A percentile compares a stretch with the other conserved stretches of the same genome.
phyloP scores from a whole-genome alignment of 2,329 filamentous ascomycete species.

The Verticillium longisporum region DNA sequence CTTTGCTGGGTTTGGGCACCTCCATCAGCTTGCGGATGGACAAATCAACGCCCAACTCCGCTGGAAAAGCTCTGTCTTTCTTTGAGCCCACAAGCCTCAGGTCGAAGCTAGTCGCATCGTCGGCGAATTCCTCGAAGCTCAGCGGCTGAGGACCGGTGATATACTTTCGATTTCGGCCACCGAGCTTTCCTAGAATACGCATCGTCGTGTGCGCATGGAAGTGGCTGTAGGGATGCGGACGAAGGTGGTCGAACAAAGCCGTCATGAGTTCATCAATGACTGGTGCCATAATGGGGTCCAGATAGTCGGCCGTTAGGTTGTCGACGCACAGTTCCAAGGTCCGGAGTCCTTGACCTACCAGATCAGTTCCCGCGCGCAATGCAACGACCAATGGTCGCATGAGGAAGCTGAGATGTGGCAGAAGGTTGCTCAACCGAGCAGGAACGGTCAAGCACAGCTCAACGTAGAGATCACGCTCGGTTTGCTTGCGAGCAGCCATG shows the following conservation, averaged over 20 bases:
- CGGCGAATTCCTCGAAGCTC: constrained; percentile 75
- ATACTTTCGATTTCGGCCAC: constrained; percentile 91
- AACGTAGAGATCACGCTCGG: constrained; percentile 91
- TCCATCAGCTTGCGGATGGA: constrained; percentile 87
- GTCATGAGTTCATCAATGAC: constrained; percentile 99
- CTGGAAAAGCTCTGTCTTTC: constrained; percentile 80
- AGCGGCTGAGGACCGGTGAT: constrained; percentile 85
- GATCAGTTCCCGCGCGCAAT: constrained; percentile 80
- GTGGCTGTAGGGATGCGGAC: constrained; percentile 90
- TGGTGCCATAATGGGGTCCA: constrained; percentile 98
- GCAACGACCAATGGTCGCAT: constrained; percentile 98
- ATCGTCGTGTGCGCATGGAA: constrained; percentile 98
- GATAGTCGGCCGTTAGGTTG: constrained; percentile 93
- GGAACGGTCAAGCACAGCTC: constrained; percentile 95
- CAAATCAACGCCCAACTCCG: constrained; percentile 78
- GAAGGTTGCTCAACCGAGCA: constrained; percentile 83
- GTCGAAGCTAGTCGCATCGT: constrained; percentile 83
- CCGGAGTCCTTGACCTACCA: constrained; percentile 88
- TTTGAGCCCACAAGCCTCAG: constrained; percentile 84
- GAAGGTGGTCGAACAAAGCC: constrained; percentile 90
- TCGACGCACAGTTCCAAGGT: constrained; percentile 96
- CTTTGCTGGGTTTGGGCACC: constrained; percentile 55
- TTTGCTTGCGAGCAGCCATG: constrained; percentile 80
- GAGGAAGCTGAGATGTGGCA: constrained; percentile 91
- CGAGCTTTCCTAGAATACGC: constrained; percentile 92